phyloP scores from a whole-genome alignment of 1,139 yeast genomes.

The Spencermartinsiella ligniputridi region DNA sequence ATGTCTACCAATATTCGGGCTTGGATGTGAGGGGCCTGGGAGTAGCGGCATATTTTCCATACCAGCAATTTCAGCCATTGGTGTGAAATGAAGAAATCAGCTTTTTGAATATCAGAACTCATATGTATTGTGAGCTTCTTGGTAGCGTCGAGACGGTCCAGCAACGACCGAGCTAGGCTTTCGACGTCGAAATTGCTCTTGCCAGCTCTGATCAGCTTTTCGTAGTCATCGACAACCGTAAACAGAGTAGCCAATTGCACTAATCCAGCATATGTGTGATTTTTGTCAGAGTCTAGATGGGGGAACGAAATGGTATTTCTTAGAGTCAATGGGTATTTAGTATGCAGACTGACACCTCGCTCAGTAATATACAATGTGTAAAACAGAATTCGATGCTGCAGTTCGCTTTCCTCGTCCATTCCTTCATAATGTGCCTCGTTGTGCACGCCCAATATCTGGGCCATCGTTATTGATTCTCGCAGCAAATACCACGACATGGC shows the following conservation, averaged over 20 bases:
- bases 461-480: constrained; percentile 16
- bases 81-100: constrained; percentile 17
- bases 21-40: neutral
- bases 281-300: constrained; percentile 3
- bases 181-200: constrained; percentile 2
- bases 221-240: constrained; percentile 16
- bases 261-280: constrained; percentile 6
- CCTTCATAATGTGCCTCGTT: constrained; percentile 12
- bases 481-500: constrained; percentile 13
- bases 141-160: constrained; percentile 8
- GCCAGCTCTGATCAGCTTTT: neutral
- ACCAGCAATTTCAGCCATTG: constrained; percentile 17
- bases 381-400: constrained; percentile 12
- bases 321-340: constrained; percentile 15
- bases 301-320: constrained; percentile 12
- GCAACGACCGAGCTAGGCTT: constrained; percentile 1
- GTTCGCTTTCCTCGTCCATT: constrained; percentile 7
- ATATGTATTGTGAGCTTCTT: constrained; percentile 6
- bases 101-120: constrained; percentile 14
- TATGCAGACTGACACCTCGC: constrained; percentile 15
- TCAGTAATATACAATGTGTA: constrained; percentile 16
- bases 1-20: constrained; percentile 7
- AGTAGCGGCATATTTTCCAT: constrained; percentile 7
- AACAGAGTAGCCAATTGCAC: constrained; percentile 16
- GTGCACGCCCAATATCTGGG: constrained; percentile 17